Conservation (phyloP, 768 basidiomycete species). For the Roridomyces roridus region DNA sequence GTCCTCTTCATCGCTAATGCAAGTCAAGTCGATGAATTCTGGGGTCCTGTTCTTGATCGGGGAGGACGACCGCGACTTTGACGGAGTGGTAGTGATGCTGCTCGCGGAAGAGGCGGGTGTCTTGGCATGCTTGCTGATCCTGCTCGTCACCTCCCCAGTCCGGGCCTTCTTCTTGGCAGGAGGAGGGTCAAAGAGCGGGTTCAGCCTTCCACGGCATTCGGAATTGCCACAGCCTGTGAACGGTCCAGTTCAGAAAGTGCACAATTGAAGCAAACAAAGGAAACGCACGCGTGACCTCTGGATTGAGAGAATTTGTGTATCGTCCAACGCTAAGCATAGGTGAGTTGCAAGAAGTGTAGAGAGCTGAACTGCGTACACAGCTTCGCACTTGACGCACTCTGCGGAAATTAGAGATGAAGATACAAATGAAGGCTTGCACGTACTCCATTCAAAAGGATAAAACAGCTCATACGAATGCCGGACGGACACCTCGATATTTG, state of each 20-base stretch:
- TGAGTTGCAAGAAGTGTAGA: neutral
- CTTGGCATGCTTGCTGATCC: conserved; percentile 48
- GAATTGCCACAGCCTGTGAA: too few species aligned
- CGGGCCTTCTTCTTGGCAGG: conserved; percentile 39
- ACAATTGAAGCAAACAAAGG: neutral
- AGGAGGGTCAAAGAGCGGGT: conserved; percentile 59
- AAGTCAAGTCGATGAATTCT: too few species aligned
- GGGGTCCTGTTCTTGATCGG: too few species aligned
- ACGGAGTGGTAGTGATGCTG: conserved; percentile 32
- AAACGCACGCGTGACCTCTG: neutral
- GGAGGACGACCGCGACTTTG: neutral
- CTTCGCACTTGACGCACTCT: conserved; percentile 71
- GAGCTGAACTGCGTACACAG: conserved; percentile 52
- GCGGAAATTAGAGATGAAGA: conserved; percentile 2
- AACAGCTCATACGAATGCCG: conserved; percentile 78
- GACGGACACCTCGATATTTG: conserved; percentile 80
- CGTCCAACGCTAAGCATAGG: neutral
- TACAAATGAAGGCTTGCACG: conserved; percentile 6
- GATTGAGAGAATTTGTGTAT: conserved; percentile 1
- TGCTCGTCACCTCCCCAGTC: conserved; percentile 18
- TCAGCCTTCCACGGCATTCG: conserved; percentile 64
- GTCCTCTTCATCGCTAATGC: conserved; percentile 13
- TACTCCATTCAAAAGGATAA: conserved; percentile 78
- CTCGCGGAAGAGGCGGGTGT: conserved; percentile 53
- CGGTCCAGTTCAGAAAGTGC: neutral